A percentile compares a stretch with the other conserved stretches of the same genome.
phyloP scores from a whole-genome alignment of 1,284 basidiomycete genomes.

The Takashimella tepidaria region DNA sequence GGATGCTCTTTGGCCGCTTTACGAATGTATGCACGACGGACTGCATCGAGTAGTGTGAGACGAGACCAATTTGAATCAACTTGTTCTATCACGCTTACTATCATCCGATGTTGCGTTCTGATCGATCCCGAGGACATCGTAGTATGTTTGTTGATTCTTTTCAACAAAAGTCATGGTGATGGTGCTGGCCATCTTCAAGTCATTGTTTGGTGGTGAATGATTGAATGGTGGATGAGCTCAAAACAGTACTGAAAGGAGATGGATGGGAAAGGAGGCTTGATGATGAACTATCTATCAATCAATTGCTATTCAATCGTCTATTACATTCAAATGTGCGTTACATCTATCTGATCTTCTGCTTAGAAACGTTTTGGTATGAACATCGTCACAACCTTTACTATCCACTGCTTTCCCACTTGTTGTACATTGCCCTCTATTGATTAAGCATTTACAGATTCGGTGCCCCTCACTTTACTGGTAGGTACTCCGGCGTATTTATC shows the following conservation, averaged over 20 bases:
- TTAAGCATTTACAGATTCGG: neutral
- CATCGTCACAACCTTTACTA: too few relatives aligned
- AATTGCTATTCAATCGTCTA: too few relatives aligned
- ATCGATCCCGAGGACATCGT: conserved; percentile 1
- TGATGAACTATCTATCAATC: too few relatives aligned
- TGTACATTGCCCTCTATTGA: neutral
- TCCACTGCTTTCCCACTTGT: too few relatives aligned
- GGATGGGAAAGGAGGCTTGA: too few relatives aligned
- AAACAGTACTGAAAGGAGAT: neutral
- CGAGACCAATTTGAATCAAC: too few relatives aligned
- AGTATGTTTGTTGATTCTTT: neutral
- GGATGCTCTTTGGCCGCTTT: conserved; percentile 7
- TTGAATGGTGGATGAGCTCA: neutral
- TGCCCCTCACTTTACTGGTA: conserved; percentile 13
- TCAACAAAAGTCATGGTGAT: neutral
- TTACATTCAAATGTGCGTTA: too few relatives aligned
- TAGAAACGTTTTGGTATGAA: too few relatives aligned
- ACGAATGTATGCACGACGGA: conserved; percentile 7
- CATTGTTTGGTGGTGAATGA: neutral
- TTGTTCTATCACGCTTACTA: neutral
- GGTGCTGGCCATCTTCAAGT: neutral
- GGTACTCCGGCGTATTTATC: conserved; percentile 70
- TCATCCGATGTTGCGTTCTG: neutral
- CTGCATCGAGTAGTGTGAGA: conserved; percentile 2
- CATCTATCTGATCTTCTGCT: too few relatives aligned